Percentiles rank a stretch among this genome's conserved stretches.
Conservation (phyloP, 2,329 filamentous ascomycete genomes). For the Exophiala bonariae region DNA sequence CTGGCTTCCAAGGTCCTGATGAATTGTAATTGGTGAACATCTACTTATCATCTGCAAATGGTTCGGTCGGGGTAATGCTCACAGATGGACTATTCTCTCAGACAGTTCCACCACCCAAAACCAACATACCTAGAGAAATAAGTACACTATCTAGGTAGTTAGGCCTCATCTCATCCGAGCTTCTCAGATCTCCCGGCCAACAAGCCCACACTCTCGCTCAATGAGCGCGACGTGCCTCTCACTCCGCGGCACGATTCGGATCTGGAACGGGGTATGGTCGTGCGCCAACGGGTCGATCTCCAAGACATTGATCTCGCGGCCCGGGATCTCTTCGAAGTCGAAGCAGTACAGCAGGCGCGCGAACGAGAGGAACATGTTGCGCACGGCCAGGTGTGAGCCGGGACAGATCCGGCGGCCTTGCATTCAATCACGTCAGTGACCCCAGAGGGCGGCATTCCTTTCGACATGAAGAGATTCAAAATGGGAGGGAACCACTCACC, state of each 20-base stretch:
- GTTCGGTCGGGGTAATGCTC: too few species aligned
- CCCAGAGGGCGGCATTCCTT: too few species aligned
- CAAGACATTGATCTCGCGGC: constrained; percentile 6
- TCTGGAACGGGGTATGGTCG: constrained; percentile 26
- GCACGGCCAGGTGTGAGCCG: constrained; percentile 27
- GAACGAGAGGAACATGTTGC: constrained; percentile 27
- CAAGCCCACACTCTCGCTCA: constrained; percentile 9
- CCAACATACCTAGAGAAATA: too few species aligned
- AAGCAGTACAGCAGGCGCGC: constrained; percentile 33
- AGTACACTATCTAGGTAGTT: too few species aligned
- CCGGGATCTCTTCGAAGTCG: constrained; percentile 24
- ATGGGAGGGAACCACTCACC: constrained; percentile 13
- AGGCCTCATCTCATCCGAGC: too few species aligned
- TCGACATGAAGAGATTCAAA: too few species aligned
- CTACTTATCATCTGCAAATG: too few species aligned
- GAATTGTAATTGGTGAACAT: too few species aligned
- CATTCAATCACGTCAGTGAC: too few species aligned
- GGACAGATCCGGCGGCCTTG: constrained; percentile 23
- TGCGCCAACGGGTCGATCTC: constrained; percentile 13
- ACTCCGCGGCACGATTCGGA: constrained; percentile 26
- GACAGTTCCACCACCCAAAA: too few species aligned
- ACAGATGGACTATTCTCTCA: too few species aligned
- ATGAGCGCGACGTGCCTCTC: constrained; percentile 24
- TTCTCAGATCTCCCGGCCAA: constrained; percentile 1
- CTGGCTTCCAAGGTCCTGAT: too few species aligned